Percentiles rank a stretch among this genome's conserved stretches.
Conservation (phyloP, 257 asterid genomes). For the Rehmannia glutinosa region DNA sequence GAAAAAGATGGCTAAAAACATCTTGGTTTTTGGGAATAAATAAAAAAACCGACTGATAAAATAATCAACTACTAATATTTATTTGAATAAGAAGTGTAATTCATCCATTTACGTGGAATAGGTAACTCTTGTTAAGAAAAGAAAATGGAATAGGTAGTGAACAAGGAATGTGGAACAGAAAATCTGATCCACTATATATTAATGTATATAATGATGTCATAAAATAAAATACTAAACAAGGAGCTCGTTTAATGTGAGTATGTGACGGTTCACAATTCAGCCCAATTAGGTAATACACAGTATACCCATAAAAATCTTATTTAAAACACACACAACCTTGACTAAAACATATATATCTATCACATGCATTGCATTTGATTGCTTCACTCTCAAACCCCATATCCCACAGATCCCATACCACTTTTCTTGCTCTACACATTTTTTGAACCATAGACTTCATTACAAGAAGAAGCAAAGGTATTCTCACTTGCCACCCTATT, state of each 20-base stretch:
- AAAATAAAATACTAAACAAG: not conserved
- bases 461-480: constrained; percentile 26
- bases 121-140: no score
- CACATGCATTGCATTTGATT: constrained; percentile 21
- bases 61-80: no score
- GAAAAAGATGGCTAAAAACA: no score
- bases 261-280: not conserved
- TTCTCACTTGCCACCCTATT: not conserved
- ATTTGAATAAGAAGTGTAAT: no score
- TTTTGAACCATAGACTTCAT: not conserved
- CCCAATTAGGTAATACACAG: not conserved
- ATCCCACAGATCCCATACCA: not conserved
- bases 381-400: constrained; percentile 14
- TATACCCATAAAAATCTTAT: not conserved
- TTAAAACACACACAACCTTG: not conserved
- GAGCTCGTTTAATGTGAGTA: not conserved
- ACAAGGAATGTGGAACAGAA: no score
- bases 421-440: constrained; percentile 25
- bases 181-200: not conserved
- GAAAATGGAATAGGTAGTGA: no score
- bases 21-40: no score
- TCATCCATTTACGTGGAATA: no score
- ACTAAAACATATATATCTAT: constrained; percentile 15
- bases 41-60: no score
- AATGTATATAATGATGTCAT: not conserved